Base-by-base conservation (phyloP, 1,139 yeast genomes). In the Diutina sp. region DNA sequence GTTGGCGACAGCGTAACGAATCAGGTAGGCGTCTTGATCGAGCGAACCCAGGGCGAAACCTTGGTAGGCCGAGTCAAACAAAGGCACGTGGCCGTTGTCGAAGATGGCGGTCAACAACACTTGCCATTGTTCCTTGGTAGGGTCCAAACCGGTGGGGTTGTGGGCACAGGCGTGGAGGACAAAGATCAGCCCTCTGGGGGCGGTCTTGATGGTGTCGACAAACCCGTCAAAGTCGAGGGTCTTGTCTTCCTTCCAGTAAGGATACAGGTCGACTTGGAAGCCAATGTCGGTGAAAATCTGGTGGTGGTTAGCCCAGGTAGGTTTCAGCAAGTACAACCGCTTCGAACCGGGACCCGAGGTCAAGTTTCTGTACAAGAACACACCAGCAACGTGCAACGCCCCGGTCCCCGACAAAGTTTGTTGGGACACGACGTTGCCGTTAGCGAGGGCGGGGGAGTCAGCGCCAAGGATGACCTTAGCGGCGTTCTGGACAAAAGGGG, bases 391-490 rank as follows among this genome's bases (percentile, higher is more conserved):
- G 67, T 91, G 98, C 65, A 91, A 78, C 5, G 98, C 96, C 58
- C 99, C 99, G 14, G 99, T 93, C 62, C 99, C 99, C 41, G 96
- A 87, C 59, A 93, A 77, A 46, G 96, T 83, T 72, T 93, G 99
- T 58, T 87, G 84, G 45, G 95, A 85, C 29, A 87, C 82, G 51
- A 89, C 77, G 64, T 86, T 70, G 35, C 74, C 68, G 60, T 82
- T 82, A 18, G 54, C 55, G 44, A 61, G 69, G 11, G 87, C 86
- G 35, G 71, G 67, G 2, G 87, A 80, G 56, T 84, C 77, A 2
- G 72, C 74, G 53, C 97, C 97, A 59, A 91, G 74, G 56, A 91
- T 82, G 57, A 90, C 84, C 64, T 79, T 79, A n/a, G 96, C 89
- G 48, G 96, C 90, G 58, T 84, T 86, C 29, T 72, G 65, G 55